Evolutionary conservation across 441 rosid species (phyloP).

Genomic region (Gossypium laxum): DNA sequence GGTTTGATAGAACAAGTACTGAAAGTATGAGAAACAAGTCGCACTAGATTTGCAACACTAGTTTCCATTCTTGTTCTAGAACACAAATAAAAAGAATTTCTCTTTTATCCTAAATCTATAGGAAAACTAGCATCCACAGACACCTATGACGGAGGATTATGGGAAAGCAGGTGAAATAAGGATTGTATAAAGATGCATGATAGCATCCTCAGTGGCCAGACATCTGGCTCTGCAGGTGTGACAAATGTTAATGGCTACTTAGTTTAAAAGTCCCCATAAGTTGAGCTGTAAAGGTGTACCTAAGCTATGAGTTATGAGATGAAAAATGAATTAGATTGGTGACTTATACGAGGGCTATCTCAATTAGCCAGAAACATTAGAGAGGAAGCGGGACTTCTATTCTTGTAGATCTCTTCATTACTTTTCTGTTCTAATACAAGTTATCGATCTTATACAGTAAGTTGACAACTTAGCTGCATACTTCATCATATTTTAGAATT

Average conservation of each 20-base stretch:
- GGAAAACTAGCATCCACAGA: background rate
- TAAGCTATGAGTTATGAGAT: background rate
- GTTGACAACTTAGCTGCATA: background rate
- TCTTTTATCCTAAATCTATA: background rate
- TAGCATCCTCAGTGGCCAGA: background rate
- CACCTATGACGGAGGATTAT: background rate
- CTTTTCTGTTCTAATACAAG: background rate
- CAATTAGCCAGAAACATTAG: background rate
- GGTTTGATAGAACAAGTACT: background rate
- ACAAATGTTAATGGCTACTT: background rate
- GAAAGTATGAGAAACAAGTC: background rate
- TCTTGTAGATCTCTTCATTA: background rate
- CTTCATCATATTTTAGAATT: background rate
- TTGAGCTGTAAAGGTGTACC: slow-evolving; percentile 13
- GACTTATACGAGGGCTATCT: background rate
- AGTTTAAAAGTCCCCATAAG: background rate
- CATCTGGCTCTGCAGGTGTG: background rate
- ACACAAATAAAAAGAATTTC: background rate
- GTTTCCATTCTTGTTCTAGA: slow-evolving; percentile 4
- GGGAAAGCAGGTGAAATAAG: background rate
- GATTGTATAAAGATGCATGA: background rate
- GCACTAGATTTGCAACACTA: background rate
- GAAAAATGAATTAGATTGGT: background rate
- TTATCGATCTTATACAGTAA: background rate
- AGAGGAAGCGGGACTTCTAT: background rate